A percentile compares a stretch with the other conserved stretches of the same genome.
Conservation (phyloP, 2,329 filamentous ascomycete genomes). For the Penicillium sp. region DNA sequence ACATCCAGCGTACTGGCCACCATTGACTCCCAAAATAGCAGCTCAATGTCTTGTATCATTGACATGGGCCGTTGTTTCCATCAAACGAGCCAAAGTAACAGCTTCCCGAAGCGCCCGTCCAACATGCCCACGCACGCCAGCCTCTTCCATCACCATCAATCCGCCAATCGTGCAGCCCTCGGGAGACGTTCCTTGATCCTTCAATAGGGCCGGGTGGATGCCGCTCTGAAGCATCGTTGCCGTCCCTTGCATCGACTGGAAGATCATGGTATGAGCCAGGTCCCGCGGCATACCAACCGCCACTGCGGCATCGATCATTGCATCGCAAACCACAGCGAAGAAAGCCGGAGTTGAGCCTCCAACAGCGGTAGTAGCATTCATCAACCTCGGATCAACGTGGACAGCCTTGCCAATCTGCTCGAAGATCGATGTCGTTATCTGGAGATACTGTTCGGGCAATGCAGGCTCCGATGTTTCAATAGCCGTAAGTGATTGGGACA, state of each 20-base stretch:
- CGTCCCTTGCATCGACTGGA: constrained; percentile 60
- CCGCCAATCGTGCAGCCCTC: constrained; percentile 64
- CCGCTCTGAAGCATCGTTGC: constrained; percentile 56
- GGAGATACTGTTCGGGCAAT: constrained; percentile 39
- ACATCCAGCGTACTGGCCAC: too few relatives aligned
- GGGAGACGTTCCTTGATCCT: constrained; percentile 60
- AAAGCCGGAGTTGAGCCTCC: constrained; percentile 63
- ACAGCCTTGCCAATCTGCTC: constrained; percentile 48
- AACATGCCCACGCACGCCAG: constrained; percentile 52
- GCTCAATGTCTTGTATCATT: constrained; percentile 23
- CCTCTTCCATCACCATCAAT: constrained; percentile 59
- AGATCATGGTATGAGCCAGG: constrained; percentile 60
- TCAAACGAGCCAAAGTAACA: constrained; percentile 55
- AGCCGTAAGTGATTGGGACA: constrained; percentile 47
- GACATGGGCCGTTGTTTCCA: constrained; percentile 38
- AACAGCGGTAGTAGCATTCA: constrained; percentile 58
- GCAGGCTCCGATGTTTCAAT: constrained; percentile 49
- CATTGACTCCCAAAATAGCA: neutral
- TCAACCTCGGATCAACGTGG: constrained; percentile 49
- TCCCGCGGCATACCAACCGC: constrained; percentile 60
- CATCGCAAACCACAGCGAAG: constrained; percentile 58
- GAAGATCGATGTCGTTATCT: constrained; percentile 48
- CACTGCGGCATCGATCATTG: constrained; percentile 59
- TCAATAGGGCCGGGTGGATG: constrained; percentile 58
- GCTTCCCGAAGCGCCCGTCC: constrained; percentile 58